Conservation (phyloP, 495 filamentous ascomycete species). For the Hypoxylon intermedium region DNA sequence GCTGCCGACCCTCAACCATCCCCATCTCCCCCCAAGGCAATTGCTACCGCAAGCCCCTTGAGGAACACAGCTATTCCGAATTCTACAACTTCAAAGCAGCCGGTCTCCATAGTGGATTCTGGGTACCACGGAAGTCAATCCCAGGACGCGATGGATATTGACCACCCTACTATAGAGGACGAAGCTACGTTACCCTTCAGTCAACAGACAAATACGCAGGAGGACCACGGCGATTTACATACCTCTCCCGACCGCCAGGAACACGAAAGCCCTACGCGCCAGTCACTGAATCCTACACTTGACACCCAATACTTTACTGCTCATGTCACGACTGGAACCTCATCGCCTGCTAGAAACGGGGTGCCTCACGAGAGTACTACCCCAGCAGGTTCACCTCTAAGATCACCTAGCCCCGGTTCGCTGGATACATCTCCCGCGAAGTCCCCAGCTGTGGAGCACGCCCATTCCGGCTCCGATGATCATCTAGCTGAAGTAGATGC, state of each 20-base stretch:
- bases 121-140: constrained; percentile 79
- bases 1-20: constrained; percentile 41
- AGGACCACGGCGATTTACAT: constrained; percentile 14
- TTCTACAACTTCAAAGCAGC: constrained; percentile 20
- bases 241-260: constrained; percentile 14
- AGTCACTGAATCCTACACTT: constrained; percentile 22
- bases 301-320: constrained; percentile 38
- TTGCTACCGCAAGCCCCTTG: constrained; percentile 23
- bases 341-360: constrained; percentile 19
- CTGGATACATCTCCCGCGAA: constrained; percentile 40
- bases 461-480: constrained; percentile 13
- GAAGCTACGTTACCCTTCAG: constrained; percentile 37
- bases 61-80: constrained; percentile 29
- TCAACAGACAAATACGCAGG: constrained; percentile 19
- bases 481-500: constrained; percentile 36
- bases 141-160: constrained; percentile 48
- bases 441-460: constrained; percentile 17
- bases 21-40: constrained; percentile 24
- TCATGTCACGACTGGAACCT: constrained; percentile 13
- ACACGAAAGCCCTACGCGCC: constrained; percentile 17
- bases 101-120: constrained; percentile 64
- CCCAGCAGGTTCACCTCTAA: constrained; percentile 36
- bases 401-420: constrained; percentile 15
- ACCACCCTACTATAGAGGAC: constrained; percentile 22
- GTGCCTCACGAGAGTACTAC: constrained; percentile 38